Evolutionary conservation across 192 early-diverging fungal genomes (phyloP), one percentile per base, ranked within the genome.

Genomic region (Coemansia umbellata): DNA sequence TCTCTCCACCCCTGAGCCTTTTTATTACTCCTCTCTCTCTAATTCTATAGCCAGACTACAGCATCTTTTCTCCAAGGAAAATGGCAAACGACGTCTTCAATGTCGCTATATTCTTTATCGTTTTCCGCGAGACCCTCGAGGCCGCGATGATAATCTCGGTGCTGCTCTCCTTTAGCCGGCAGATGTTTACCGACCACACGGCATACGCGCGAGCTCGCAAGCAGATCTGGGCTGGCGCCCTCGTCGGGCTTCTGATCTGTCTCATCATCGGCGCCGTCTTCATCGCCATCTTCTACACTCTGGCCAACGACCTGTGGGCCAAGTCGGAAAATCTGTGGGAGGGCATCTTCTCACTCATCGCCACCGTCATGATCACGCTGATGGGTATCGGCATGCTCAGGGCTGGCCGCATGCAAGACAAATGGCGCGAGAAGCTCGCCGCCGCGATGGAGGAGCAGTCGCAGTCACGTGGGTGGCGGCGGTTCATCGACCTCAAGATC

Each of bases 61-160:
- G n/a, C n/a, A n/a, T n/a, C n/a, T n/a, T n/a, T n/a, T n/a, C 13
- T 41, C 15, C 2, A 50, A 10, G 14, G 22, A 54, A 11, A 27
- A 80, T 78, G 81, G 67, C 69, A 24, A 48, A 80, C 43, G 17
- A 45, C 61, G 57, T 89, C 11, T 91, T 87, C 58, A 74, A 78
- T 18, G 79, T 82, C 0, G 78, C 86, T 27, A 81, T 84, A 22
- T 90, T 91, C 65, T 87, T 90, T 54, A 86, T 91, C 9, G 27
- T 89, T 21, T 81, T 91, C 60, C 71, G 89, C 50, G 91, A 95
- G 78, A 86, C 90, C 23, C 79, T 88, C 13, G 94, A 97, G 78
- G 90, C 88, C 4, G 84, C 85, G 17, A 83, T 96, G 53, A 86
- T 97, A 62, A 73, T 97, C 47, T 86, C 87, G n/a, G 90, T 97